Conservation (phyloP, 805 yeast genomes). For the Nakazawaea siamensis region DNA sequence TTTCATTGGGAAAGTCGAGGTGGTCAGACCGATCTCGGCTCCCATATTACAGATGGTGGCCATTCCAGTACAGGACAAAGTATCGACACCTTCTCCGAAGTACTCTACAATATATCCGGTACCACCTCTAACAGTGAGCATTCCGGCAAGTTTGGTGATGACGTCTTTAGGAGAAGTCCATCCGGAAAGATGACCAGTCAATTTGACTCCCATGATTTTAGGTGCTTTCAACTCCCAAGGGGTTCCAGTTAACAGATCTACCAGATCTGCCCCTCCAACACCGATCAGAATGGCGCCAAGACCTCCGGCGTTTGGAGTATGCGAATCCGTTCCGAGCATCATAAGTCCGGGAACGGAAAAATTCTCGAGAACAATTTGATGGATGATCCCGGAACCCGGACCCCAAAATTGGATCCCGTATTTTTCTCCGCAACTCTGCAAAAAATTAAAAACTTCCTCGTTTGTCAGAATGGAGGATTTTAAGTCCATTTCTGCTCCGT, state of each 20-base stretch:
- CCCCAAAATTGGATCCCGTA: constrained; percentile 98
- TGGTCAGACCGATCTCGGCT: constrained; percentile 98
- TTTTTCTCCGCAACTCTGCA: constrained; percentile 84
- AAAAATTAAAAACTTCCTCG: constrained; percentile 91
- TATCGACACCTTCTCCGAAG: constrained; percentile 90
- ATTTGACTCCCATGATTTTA: constrained; percentile 87
- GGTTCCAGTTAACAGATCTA: constrained; percentile 87
- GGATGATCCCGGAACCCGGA: constrained; percentile 97
- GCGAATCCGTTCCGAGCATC: constrained; percentile 95
- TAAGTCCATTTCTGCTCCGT: constrained; percentile 83
- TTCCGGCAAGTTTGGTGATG: constrained; percentile 87
- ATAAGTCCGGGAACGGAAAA: constrained; percentile 96
- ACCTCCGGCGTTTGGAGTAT: constrained; percentile 98
- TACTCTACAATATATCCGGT: constrained; percentile 95
- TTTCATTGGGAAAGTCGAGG: constrained; percentile 96
- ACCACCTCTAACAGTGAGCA: constrained; percentile 95
- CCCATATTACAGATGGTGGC: constrained; percentile 99
- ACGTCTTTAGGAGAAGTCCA: constrained; percentile 98
- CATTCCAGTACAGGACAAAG: constrained; percentile 97
- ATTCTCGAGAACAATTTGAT: constrained; percentile 93
- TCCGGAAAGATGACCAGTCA: constrained; percentile 85
- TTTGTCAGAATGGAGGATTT: constrained; percentile 80
- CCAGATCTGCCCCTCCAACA: constrained; percentile 99
- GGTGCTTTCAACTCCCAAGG: constrained; percentile 99
- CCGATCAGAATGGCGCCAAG: constrained; percentile 96